Evolutionary conservation across 2,329 filamentous ascomycete genomes (phyloP).

Genomic region (Grosmannia huntii): DNA sequence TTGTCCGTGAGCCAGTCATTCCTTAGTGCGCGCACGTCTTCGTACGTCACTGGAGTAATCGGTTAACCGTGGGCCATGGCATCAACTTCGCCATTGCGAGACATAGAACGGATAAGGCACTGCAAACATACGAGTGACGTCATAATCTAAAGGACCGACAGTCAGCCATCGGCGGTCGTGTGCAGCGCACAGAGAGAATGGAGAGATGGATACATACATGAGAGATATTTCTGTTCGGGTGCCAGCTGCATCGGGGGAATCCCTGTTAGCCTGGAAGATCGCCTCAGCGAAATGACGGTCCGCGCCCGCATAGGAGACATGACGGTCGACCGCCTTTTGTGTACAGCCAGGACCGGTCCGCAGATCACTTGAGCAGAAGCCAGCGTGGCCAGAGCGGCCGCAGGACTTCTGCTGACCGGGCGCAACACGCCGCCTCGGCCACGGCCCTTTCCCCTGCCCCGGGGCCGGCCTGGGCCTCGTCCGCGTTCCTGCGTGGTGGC

Average conservation of each 20-base stretch:
- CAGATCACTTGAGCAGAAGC: neutral
- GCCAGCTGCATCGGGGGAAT: constrained; percentile 17
- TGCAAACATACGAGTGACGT: constrained; percentile 14
- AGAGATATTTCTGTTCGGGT: constrained; percentile 28
- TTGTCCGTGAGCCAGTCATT: constrained; percentile 97
- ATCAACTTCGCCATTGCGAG: too few species aligned
- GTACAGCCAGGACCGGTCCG: neutral
- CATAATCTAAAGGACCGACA: constrained; percentile 23
- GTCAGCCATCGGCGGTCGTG: neutral
- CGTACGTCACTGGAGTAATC: constrained; percentile 55
- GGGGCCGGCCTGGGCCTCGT: neutral
- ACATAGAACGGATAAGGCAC: neutral
- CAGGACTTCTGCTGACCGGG: neutral
- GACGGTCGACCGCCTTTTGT: neutral
- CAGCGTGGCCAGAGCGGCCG: neutral
- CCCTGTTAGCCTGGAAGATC: constrained; percentile 11
- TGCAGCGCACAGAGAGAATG: neutral
- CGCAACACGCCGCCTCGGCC: neutral
- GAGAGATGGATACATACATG: neutral
- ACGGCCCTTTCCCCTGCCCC: neutral
- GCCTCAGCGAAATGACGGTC: neutral
- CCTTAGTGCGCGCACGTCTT: constrained; percentile 79
- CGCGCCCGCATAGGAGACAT: constrained; percentile 1
- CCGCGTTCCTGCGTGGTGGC: neutral
- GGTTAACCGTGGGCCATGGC: neutral